Percentiles rank a stretch among this genome's conserved stretches.
Conservation (phyloP, 2,329 filamentous ascomycete species). For the Didymella keratinophila region DNA sequence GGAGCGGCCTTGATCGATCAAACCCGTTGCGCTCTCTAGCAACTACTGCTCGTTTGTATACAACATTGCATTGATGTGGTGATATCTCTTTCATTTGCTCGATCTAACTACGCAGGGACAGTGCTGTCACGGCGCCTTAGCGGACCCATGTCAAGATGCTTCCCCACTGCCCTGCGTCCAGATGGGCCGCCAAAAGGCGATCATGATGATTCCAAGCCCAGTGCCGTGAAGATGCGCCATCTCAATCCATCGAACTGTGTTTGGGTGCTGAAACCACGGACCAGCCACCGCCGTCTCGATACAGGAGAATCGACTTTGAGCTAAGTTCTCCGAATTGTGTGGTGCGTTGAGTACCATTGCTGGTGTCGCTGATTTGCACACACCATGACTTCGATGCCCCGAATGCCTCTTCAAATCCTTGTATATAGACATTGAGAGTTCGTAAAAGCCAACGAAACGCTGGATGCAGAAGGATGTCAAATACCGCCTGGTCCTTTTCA, state of each 20-base stretch:
- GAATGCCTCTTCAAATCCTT: not conserved
- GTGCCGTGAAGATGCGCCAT: not conserved
- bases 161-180: conserved; percentile 18
- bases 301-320: not conserved
- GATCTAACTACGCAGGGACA: not conserved
- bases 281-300: not conserved
- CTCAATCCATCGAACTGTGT: conserved; percentile 1
- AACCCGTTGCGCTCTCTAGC: not conserved
- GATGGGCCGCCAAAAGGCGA: conserved; percentile 1
- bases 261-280: not conserved
- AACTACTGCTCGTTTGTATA: not conserved
- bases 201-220: not conserved
- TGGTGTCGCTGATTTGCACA: not conserved
- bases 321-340: not conserved
- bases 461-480: not conserved
- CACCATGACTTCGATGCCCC: not conserved
- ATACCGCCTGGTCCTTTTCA: not conserved
- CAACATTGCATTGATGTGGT: conserved; percentile 1
- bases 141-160: conserved; percentile 4
- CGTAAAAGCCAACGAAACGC: not conserved
- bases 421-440: not conserved
- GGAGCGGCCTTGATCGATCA: not conserved
- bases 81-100: not conserved
- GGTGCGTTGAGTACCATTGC: not conserved
- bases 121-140: not conserved